Evolutionary conservation across 345 rosid genomes (phyloP), one percentile per base, ranked within the genome.

Genomic region (Trapa incisa): DNA sequence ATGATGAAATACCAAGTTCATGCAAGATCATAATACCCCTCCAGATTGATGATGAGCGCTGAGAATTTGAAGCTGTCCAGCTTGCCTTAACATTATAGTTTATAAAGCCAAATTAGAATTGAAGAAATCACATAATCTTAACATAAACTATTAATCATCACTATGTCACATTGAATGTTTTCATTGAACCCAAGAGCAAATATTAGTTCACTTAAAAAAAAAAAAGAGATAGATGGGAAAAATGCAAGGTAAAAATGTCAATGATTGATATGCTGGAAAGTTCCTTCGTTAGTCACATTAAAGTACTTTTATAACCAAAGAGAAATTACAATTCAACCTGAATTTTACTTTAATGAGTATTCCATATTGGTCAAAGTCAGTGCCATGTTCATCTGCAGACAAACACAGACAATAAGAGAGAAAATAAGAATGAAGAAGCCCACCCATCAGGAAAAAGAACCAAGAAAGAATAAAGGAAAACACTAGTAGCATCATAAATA

Each of bases 41-140:
- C 97, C 98, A 67, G 97, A 93, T 60, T 93, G 97, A 80, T 93
- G 98, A 68, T 90, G 94, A 48, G 97, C 92, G 70, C 98, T 90
- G 45, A 93, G 87, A 77, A 87, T 96, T 79, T 88, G 89, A 73
- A 93, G 97, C 65, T 85, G 81, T 67, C 89, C 96, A 14, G 92
- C 57, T 80, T 87, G 90, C 81, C 98, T 88, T 76, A 65, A 37
- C 67, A 35, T 42, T 38, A 54, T 43, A 67, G 66, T 58, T 41
- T 35, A 17, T n/a, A 58, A 71, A 10, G 38, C 39, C 50, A 38
- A 47, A 66, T 70, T 11, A 69, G 66, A 43, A 37, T 65, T 6
- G 54, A 36, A 54, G 60, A n/a, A 17, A 17, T 4, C 36, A 29
- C 15, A 35, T 16, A 58, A 13, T 22, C 35, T 53, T 53, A 53